Evolutionary conservation across 2,329 filamentous ascomycete genomes (phyloP), one percentile per base, ranked within the genome.

Genomic region (Calycina marina): DNA sequence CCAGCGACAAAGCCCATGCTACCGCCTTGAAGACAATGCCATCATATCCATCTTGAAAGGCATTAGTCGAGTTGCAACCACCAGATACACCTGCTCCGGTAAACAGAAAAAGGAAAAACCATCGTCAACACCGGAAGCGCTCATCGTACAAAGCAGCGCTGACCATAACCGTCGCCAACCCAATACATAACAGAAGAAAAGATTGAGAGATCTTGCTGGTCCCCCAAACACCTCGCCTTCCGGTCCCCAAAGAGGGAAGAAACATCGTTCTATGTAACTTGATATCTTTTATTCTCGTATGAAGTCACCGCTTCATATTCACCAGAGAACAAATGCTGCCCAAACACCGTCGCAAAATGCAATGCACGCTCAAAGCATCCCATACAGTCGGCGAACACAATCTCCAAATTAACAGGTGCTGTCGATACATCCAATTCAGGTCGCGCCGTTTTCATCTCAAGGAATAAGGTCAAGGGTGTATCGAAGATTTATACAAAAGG

Each of bases 241-340:
- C 27, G 46, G 41, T 47, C 45, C 39, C 32, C 26, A 28, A n/a
- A 35, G 36, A 44, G 34, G 40, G 50, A 49, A 44, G 40, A 41
- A 47, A 50, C n/a, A 49, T 51, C 47, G 43, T 46, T 51, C 46
- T 54, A 51, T 52, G 43, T 50, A 45, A 43, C 40, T 43, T 30
- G 48, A 39, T 46, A 40, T 50, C 38, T 49, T 40, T 47, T 49
- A 48, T 47, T 46, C 41, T 44, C 41, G 36, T 45, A 43, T 46
- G 48, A 53, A 51, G 50, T 46, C 48, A 42, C 50, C 49, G 49
- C 48, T 52, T 51, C 50, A 40, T 42, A 37, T 42, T 41, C 45
- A 41, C 37, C 40, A 42, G 36, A 44, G 46, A 50, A 45, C 34
- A 40, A 52, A 49, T 46, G 48, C 47, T 37, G 42, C 47, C 34